Percentiles rank a stretch among this genome's conserved stretches.
Conservation (phyloP, 805 yeast genomes). For the Metschnikowia orientalis region DNA sequence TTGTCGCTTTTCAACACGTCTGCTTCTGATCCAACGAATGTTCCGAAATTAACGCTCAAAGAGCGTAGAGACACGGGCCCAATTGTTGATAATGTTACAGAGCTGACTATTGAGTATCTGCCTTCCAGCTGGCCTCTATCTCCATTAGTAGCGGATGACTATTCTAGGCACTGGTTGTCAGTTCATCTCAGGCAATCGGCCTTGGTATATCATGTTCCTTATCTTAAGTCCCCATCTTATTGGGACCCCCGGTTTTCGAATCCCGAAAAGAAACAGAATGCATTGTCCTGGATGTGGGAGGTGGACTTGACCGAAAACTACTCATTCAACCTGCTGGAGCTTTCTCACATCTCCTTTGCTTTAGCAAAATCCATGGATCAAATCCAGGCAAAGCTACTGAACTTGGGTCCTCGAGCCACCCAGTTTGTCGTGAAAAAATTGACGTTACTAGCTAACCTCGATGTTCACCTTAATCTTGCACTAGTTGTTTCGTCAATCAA, state of each 20-base stretch:
- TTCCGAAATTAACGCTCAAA: not conserved
- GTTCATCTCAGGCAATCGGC: conserved; percentile 18
- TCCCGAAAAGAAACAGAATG: conserved; percentile 27
- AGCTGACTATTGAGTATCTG: too few species aligned
- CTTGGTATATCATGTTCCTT: conserved; percentile 51
- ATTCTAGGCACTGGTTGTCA: conserved; percentile 45
- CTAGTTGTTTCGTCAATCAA: conserved; percentile 7
- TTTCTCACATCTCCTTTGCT: conserved; percentile 9
- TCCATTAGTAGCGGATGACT: conserved; percentile 59
- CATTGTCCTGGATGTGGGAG: conserved; percentile 42
- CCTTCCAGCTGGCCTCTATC: conserved; percentile 43
- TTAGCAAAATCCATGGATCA: conserved; percentile 6
- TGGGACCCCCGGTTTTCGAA: conserved; percentile 33
- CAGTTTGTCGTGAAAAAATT: conserved; percentile 5
- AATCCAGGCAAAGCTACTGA: conserved; percentile 4
- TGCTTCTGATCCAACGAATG: too few species aligned
- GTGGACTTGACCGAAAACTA: conserved; percentile 51
- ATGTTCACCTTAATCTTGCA: conserved; percentile 7
- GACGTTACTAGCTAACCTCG: conserved; percentile 8
- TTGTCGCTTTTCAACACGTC: not conserved
- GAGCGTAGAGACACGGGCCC: not conserved
- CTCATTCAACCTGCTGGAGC: conserved; percentile 35
- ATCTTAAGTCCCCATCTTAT: conserved; percentile 47
- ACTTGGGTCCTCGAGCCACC: conserved; percentile 2
- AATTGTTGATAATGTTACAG: too few species aligned